A percentile compares a stretch with the other conserved stretches of the same genome.
These are phyloP conservation scores for Adansonia gregorii DNA, from an alignment of 441 rosid genomes.

Conservation along the genomic window DNA sequence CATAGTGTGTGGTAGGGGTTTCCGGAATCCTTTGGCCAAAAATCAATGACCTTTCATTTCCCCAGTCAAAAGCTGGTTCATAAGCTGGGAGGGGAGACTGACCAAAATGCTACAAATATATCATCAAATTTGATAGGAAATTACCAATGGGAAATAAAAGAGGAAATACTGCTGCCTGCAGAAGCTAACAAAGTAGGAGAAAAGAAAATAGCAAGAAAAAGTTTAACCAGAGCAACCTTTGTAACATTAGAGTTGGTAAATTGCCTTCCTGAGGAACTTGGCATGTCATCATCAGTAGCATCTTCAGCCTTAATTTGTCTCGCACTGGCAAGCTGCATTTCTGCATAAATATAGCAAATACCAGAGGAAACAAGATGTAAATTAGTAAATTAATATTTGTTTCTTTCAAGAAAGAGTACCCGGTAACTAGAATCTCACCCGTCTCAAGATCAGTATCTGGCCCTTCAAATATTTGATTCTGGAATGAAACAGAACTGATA, in stretches of 20 bases:
- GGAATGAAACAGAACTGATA: constrained; percentile 63
- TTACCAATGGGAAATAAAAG: not conserved
- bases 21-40: constrained; percentile 96
- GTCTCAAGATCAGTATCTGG: constrained; percentile 96
- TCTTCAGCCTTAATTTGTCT: constrained; percentile 70
- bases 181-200: not conserved
- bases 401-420: not conserved
- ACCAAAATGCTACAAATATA: constrained; percentile 79
- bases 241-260: constrained; percentile 55
- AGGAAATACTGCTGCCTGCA: not conserved
- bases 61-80: constrained; percentile 99
- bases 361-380: not conserved
- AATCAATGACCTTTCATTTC: constrained; percentile 89
- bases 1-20: constrained; percentile 62
- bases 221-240: constrained; percentile 54
- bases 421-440: constrained; percentile 45
- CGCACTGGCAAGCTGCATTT: constrained; percentile 76
- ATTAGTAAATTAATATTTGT: not conserved
- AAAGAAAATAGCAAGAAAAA: not conserved
- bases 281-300: constrained; percentile 65
- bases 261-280: constrained; percentile 86
- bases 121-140: constrained; percentile 26
- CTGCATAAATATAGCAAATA: constrained; percentile 45
- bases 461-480: constrained; percentile 93
- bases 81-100: constrained; percentile 96